Percentiles rank a stretch among this genome's conserved stretches.
Conservation (phyloP, 23 red algal species). For the Gracilaria caudata region DNA sequence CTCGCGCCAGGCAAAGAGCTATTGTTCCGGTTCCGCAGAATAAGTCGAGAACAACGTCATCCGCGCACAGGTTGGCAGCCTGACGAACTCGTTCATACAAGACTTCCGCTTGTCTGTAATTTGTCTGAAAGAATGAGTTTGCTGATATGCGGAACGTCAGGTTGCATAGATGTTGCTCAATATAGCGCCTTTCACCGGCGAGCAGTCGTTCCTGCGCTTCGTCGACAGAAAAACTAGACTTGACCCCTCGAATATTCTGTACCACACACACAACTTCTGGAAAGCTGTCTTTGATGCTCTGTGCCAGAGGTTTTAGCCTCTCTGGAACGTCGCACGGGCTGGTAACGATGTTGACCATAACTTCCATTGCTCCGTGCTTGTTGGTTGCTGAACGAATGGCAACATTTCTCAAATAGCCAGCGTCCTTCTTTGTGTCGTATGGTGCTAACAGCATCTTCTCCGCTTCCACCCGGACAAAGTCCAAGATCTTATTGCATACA, state of each 20-base stretch:
- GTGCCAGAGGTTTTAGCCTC: constrained; percentile 70
- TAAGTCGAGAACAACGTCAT: constrained; percentile 84
- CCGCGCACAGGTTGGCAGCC: constrained; percentile 38
- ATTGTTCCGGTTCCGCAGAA: constrained; percentile 99
- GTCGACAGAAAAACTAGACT: constrained; percentile 29
- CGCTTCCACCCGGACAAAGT: constrained; percentile 51
- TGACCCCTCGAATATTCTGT: constrained; percentile 76
- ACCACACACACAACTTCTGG: constrained; percentile 84
- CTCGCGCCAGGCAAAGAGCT: constrained; percentile 74
- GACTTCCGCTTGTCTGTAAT: constrained; percentile 74
- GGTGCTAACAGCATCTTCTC: constrained; percentile 56
- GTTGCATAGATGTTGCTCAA: constrained; percentile 69
- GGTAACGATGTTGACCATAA: constrained; percentile 97
- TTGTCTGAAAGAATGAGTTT: constrained; percentile 97
- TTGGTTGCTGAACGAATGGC: constrained; percentile 82
- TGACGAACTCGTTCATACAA: constrained; percentile 68
- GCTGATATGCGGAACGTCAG: constrained; percentile 82
- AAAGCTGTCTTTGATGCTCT: constrained; percentile 70
- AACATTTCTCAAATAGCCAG: constrained; percentile 89
- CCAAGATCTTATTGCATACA: constrained; percentile 75
- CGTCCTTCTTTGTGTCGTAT: constrained; percentile 70
- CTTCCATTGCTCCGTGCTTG: constrained; percentile 49
- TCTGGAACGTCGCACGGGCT: constrained; percentile 72
- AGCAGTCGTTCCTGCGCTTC: constrained; percentile 53
- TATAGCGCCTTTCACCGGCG: constrained; percentile 51